Base-by-base conservation (phyloP, 495 filamentous ascomycete species). In the Hypoxylon lienhwacheense region DNA sequence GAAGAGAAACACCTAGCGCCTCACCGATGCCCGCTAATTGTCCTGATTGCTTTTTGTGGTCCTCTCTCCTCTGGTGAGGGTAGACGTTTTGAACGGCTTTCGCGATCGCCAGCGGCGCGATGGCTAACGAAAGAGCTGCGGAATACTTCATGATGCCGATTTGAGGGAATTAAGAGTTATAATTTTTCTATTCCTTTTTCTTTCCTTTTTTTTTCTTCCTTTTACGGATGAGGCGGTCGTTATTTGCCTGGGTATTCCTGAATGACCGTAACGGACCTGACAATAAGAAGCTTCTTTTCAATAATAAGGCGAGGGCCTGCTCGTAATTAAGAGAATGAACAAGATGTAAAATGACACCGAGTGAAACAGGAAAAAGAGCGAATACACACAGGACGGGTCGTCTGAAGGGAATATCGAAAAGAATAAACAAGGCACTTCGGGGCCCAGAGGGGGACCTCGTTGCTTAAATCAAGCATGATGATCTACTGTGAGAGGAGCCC, bases 221-320 rank as follows among this genome's bases (percentile, higher is more conserved):
- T 42, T 48, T 52, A 44, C 32, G 33, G 50, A 29, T 49, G 46
- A 41, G 21, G 7, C 25, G n/a, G n/a, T 61, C 50, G 53, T 59
- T 56, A 50, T 32, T 36, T 28, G 36, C 32, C 14, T 25, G 46
- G 20, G 33, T 45, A 41, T 60, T 62, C 49, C 45, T 61, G 59
- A 64, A 68, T 61, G 53, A 68, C 53, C 39, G 59, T 67, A 42
- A 33, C 39, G 48, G 36, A 54, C 60, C 53, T 66, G 61, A 61
- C 64, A 55, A 66, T 61, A 33, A 39, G 21, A 54, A 49, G 61
- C 63, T 53, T 63, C 44, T n/a, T n/a, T n/a, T n/a, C n/a, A n/a
- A n/a, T n/a, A n/a, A 53, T 59, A 69, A 65, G 69, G 73, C 76
- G 78, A 80, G 78, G 68, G 72, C 77, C 78, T 79, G 77, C 78